Evolutionary conservation across 2,329 filamentous ascomycete genomes (phyloP).

Genomic region (Elsinoe batatas): DNA sequence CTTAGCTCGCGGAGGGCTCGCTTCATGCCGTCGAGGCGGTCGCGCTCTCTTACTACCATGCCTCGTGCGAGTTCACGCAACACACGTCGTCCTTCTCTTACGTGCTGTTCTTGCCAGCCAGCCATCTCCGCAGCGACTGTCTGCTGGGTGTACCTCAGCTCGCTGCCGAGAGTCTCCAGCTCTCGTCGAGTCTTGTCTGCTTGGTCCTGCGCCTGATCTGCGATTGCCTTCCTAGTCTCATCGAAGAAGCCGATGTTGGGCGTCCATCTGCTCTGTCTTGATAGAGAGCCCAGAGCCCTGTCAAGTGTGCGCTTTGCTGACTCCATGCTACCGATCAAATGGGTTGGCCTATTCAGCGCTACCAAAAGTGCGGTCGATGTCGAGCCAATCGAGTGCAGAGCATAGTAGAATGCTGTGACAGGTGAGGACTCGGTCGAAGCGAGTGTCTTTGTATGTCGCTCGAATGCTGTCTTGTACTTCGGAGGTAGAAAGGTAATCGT

Average conservation of each 20-base stretch:
- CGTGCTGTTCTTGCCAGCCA: slow-evolving; percentile 86
- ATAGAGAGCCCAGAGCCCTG: slow-evolving; percentile 64
- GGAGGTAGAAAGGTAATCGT: slow-evolving; percentile 57
- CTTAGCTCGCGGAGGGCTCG: slow-evolving; percentile 57
- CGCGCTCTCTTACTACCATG: slow-evolving; percentile 71
- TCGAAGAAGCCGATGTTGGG: slow-evolving; percentile 58
- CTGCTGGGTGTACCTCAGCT: slow-evolving; percentile 85
- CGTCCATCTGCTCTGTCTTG: slow-evolving; percentile 68
- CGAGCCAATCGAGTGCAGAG: slow-evolving; percentile 68
- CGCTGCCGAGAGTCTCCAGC: slow-evolving; percentile 62
- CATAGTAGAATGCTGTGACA: slow-evolving; percentile 60
- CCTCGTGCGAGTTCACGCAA: slow-evolving; percentile 65
- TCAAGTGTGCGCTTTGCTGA: slow-evolving; percentile 66
- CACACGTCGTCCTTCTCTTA: slow-evolving; percentile 62
- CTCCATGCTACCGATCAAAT: slow-evolving; percentile 68
- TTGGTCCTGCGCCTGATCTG: slow-evolving; percentile 75
- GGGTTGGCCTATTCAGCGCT: slow-evolving; percentile 68
- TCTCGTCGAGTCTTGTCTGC: slow-evolving; percentile 61
- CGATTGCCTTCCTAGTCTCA: slow-evolving; percentile 71
- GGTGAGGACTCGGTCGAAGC: slow-evolving; percentile 63
- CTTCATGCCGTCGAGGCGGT: slow-evolving; percentile 68
- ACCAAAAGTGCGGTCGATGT: slow-evolving; percentile 73
- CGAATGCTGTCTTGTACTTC: slow-evolving; percentile 59
- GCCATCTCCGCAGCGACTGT: slow-evolving; percentile 86
- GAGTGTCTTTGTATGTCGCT: slow-evolving; percentile 59